Conservation (phyloP, 805 yeast species). For the Candida silvatica region DNA sequence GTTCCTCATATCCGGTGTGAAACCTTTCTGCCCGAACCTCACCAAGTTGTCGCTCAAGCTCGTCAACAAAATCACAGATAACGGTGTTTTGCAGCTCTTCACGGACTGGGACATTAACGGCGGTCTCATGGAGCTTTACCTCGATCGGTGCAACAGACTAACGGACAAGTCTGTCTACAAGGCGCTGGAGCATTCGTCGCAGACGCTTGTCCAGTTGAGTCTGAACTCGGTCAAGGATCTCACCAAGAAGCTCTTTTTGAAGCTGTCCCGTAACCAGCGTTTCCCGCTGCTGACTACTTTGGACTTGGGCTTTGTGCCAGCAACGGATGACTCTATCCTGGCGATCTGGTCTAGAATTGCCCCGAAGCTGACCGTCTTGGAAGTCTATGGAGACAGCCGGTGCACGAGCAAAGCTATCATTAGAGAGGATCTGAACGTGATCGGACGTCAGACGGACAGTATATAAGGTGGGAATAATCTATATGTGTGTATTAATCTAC, state of each 20-base stretch:
- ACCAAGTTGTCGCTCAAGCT: slow-evolving; percentile 49
- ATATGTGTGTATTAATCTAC: slow-evolving; percentile 17
- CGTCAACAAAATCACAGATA: slow-evolving; percentile 61
- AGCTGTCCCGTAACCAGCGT: slow-evolving; percentile 30
- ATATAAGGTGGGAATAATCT: slow-evolving; percentile 20
- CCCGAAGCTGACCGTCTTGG: slow-evolving; percentile 54
- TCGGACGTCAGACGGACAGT: slow-evolving; percentile 70
- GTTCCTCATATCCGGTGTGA: slow-evolving; percentile 46
- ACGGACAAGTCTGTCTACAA: slow-evolving; percentile 56
- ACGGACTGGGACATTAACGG: slow-evolving; percentile 43
- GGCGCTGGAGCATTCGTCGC: slow-evolving; percentile 51
- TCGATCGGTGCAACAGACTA: slow-evolving; percentile 59
- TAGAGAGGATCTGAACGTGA: slow-evolving; percentile 47
- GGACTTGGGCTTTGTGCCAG: slow-evolving; percentile 75
- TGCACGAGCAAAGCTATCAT: slow-evolving; percentile 48
- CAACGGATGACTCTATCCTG: slow-evolving; percentile 64
- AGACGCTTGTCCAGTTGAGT: slow-evolving; percentile 59
- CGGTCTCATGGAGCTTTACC: slow-evolving; percentile 51
- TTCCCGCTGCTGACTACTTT: slow-evolving; percentile 58
- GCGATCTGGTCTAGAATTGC: slow-evolving; percentile 50
- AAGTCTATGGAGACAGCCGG: slow-evolving; percentile 74
- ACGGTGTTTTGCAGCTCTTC: slow-evolving; percentile 54
- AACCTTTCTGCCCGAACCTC: slow-evolving; percentile 47
- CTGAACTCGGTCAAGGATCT: slow-evolving; percentile 65
- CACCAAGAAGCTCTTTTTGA: slow-evolving; percentile 40